Base-by-base conservation (phyloP, 352 stramenopile genomes). In the Phytophthora foliorum region DNA sequence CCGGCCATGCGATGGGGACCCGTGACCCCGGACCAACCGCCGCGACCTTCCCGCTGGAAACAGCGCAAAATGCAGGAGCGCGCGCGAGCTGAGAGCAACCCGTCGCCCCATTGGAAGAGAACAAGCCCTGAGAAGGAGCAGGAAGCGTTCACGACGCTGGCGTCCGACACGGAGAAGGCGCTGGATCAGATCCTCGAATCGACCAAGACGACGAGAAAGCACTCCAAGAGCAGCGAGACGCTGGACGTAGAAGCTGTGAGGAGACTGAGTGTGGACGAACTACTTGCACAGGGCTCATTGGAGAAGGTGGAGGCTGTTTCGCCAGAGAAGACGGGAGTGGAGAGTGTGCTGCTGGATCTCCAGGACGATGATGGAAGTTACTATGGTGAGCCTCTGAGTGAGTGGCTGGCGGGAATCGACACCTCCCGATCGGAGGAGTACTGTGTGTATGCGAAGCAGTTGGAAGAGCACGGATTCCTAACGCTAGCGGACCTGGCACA, bases 391-490 rank as follows among this genome's bases (percentile, higher is more conserved):
- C 58, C 42, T 27, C 57, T 93, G 50, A 74, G 78, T 5, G 58
- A 78, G 34, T 93, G 86, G 86, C 82, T 93, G 11, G 55, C 75
- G 9, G 65, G 44, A 0, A 86, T 93, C 31, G 86, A 93, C 62
- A 41, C 66, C 3, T 64, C 65, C 6, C 72, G 80, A 0, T 69
- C 80, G 9, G 62, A 68, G 24, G 85, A 93, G 60, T 93, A 91
- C 54, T 60, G 77, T 25, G 73, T 71, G 25, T 92, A 93, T 60
- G 82, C 81, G 3, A 67, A 67, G 27, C 77, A 78, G 52, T 84
- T 93, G 57, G 78, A 93, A 62, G 68, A 78, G 61, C 85, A 92
- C 44, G 85, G 85, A 21, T 93, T 93, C 59, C 31, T 79, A 21
- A 80, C 71, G 6, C 69, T 90, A 8, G 70, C 77, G 14, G 83